Percentiles rank a stretch among this genome's conserved stretches.
Evolutionary conservation across 228 moss, liverwort and hornwort species (phyloP).

Genomic region (Sphagnum magellanicum): DNA sequence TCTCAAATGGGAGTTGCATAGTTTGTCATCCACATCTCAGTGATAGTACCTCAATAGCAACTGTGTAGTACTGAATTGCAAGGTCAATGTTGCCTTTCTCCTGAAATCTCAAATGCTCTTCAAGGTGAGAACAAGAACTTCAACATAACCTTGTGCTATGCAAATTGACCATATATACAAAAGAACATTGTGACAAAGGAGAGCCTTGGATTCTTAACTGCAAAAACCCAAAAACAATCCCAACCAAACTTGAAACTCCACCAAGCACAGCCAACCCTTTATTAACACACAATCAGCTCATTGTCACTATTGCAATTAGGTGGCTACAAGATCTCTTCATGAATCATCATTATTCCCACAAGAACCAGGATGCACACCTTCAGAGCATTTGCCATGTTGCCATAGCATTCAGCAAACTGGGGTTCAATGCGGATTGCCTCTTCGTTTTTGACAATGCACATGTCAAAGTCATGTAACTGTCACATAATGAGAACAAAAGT

Average conservation of each 20-base stretch:
- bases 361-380: constrained; percentile 40
- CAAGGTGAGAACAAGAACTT: not conserved
- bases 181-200: not conserved
- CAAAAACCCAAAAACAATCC: not conserved
- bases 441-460: constrained; percentile 90
- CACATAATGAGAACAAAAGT: not conserved
- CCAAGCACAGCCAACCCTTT: not conserved
- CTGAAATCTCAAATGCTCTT: constrained; percentile 21
- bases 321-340: too few relatives aligned
- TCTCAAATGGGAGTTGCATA: too few relatives aligned
- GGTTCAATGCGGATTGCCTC: constrained; percentile 94
- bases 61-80: constrained; percentile 86
- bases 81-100: constrained; percentile 98
- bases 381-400: constrained; percentile 99
- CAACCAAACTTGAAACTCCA: not conserved
- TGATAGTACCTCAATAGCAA: constrained; percentile 78
- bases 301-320: too few relatives aligned
- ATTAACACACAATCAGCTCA: too few relatives aligned
- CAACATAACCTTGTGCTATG: not conserved
- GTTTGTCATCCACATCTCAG: too few relatives aligned
- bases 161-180: not conserved
- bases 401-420: constrained; percentile 97
- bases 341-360: too few relatives aligned
- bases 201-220: not conserved
- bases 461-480: constrained; percentile 94